Percentiles rank a stretch among this genome's conserved stretches.
Evolutionary conservation across 2,329 filamentous ascomycete genomes (phyloP).

Genomic region (Paracamarosporium sp.): DNA sequence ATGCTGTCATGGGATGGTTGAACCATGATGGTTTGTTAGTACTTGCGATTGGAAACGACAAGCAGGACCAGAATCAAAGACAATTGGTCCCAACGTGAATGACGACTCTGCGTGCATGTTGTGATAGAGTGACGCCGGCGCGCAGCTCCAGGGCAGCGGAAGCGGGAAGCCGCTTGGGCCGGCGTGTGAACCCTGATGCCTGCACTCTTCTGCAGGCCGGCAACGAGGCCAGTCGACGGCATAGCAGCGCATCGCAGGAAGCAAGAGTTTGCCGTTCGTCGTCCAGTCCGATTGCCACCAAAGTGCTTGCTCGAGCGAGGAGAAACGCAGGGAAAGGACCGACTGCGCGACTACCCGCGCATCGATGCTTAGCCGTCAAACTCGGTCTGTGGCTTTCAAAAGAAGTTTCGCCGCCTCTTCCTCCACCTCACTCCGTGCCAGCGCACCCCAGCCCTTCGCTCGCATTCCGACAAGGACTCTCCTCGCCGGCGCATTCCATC

Average conservation of each 20-base stretch:
- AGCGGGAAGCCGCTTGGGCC: constrained; percentile 10
- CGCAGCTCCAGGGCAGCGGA: constrained; percentile 1
- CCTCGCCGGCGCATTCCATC: constrained; percentile 14
- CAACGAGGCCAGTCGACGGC: neutral
- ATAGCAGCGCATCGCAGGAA: constrained; percentile 1
- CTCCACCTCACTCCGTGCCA: neutral
- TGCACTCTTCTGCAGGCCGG: constrained; percentile 6
- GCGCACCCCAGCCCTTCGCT: neutral
- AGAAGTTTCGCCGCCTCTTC: constrained; percentile 3
- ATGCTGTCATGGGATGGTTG: no score
- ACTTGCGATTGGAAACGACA: no score
- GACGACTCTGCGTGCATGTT: neutral
- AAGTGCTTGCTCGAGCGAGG: neutral
- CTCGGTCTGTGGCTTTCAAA: constrained; percentile 2
- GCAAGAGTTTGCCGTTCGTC: neutral
- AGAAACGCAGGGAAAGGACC: neutral
- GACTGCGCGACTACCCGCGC: neutral
- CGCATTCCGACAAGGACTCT: neutral
- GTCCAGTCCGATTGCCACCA: neutral
- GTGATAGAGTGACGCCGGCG: neutral
- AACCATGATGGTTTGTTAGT: no score
- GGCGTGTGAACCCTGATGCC: constrained; percentile 10
- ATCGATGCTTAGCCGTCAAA: constrained; percentile 5
- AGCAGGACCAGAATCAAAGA: no score
- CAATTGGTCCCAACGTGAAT: neutral